Evolutionary conservation across 306 rosid genomes (phyloP).

Genomic region (Ormosia emarginata): DNA sequence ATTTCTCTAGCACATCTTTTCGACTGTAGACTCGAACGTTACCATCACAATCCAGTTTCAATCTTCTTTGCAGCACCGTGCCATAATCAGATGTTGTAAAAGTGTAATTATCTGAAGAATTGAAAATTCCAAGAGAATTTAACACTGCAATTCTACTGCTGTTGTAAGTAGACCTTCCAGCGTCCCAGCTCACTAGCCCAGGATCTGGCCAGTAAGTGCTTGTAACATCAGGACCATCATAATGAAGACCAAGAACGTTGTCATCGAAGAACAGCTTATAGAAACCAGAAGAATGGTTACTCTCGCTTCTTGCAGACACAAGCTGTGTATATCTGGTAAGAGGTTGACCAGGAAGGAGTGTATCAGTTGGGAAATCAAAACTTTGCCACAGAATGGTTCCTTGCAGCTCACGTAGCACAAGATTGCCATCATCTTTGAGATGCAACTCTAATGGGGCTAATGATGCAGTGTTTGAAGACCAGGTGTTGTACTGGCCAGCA

Average conservation of each 20-base stretch:
- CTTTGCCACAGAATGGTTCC: constrained; percentile 35
- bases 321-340: constrained; percentile 18
- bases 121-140: neutral
- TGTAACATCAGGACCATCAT: neutral
- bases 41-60: neutral
- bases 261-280: constrained; percentile 27
- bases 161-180: constrained; percentile 11
- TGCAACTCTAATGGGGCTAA: neutral
- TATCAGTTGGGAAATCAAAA: constrained; percentile 29
- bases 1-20: neutral
- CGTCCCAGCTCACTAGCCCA: neutral
- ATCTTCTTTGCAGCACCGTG: neutral
- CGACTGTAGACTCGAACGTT: neutral
- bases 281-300: constrained; percentile 23
- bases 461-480: constrained; percentile 7
- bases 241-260: constrained; percentile 18
- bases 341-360: constrained; percentile 36
- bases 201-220: constrained; percentile 26
- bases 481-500: neutral
- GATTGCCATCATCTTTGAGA: constrained; percentile 25
- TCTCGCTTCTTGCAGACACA: constrained; percentile 28
- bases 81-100: neutral
- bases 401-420: neutral
- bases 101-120: neutral
- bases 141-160: neutral